Evolutionary conservation across 305 asterid species (phyloP).

Genomic region (Plantago lanceolata): DNA sequence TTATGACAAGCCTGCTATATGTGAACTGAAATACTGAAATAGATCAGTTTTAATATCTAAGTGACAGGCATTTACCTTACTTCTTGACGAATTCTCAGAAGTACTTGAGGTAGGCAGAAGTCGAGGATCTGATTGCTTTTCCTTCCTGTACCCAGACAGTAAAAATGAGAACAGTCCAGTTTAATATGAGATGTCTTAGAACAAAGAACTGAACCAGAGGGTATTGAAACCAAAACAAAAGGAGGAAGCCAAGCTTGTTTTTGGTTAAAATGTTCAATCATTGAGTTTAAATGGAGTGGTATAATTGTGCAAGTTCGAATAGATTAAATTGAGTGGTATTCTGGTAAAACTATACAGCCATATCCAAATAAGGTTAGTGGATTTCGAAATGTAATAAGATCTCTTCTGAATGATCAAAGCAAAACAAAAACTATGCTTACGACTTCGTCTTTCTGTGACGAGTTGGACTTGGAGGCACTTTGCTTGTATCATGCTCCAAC

Average conservation of each 20-base stretch:
- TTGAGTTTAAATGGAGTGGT: too few species aligned
- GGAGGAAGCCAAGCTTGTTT: too few species aligned
- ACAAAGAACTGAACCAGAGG: too few species aligned
- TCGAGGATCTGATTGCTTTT: conserved; percentile 40
- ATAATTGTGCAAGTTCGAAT: too few species aligned
- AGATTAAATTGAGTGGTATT: too few species aligned
- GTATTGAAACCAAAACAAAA: too few species aligned
- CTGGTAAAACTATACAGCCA: too few species aligned
- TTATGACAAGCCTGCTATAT: background rate
- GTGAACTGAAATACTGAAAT: background rate
- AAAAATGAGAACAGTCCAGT: background rate
- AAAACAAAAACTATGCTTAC: conserved; percentile 36
- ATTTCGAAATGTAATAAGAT: conserved; percentile 7
- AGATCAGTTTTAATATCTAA: background rate
- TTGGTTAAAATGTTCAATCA: too few species aligned
- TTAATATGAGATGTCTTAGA: background rate
- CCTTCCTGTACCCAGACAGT: conserved; percentile 44
- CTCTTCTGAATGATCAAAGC: conserved; percentile 16
- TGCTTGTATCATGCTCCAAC: conserved; percentile 39
- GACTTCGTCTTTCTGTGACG: conserved; percentile 39
- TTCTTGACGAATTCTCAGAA: conserved; percentile 43
- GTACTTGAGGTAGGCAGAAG: conserved; percentile 30
- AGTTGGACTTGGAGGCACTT: conserved; percentile 39
- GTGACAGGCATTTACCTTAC: conserved; percentile 51
- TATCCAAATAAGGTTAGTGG: too few species aligned